Evolutionary conservation across 139 green algal species (phyloP).

Genomic region (Coelastrella sp.): DNA sequence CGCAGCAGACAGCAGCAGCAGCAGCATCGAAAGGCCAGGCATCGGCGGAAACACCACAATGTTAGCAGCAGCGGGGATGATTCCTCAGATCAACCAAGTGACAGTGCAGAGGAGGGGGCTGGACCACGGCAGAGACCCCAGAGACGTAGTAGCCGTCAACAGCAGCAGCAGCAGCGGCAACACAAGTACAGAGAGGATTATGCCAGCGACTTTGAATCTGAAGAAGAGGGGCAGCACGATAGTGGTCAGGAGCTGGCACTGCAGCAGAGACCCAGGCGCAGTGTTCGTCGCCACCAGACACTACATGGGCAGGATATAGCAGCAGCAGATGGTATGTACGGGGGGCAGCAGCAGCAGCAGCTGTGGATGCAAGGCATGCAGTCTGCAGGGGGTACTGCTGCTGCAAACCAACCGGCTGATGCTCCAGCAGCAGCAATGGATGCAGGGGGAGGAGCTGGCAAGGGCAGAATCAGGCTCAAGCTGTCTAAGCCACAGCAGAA

Average conservation of each 20-base stretch:
- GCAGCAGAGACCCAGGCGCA: too few relatives aligned
- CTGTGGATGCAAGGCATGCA: background rate
- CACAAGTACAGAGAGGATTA: conserved; percentile 9
- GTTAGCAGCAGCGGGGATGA: background rate
- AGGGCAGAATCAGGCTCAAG: background rate
- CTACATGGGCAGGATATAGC: too few relatives aligned
- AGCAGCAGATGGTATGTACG: too few relatives aligned
- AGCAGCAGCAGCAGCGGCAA: conserved; percentile 28
- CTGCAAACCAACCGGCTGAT: background rate
- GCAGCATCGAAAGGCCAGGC: too few relatives aligned
- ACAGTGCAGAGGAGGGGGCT: too few relatives aligned
- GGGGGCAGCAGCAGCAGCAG: conserved; percentile 20
- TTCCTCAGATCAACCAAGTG: background rate
- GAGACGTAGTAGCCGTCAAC: background rate
- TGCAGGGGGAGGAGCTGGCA: background rate
- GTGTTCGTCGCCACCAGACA: too few relatives aligned
- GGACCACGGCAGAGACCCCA: too few relatives aligned
- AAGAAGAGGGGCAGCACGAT: background rate
- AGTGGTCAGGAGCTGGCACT: background rate
- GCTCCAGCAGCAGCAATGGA: conserved; percentile 1
- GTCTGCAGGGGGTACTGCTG: background rate
- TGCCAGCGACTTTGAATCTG: too few relatives aligned
- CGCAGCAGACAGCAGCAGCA: too few relatives aligned
- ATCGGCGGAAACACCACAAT: too few relatives aligned
- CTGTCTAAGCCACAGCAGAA: background rate